phyloP scores from a whole-genome alignment of 2,329 filamentous ascomycete genomes.

The Malbranchea zuffiana region DNA sequence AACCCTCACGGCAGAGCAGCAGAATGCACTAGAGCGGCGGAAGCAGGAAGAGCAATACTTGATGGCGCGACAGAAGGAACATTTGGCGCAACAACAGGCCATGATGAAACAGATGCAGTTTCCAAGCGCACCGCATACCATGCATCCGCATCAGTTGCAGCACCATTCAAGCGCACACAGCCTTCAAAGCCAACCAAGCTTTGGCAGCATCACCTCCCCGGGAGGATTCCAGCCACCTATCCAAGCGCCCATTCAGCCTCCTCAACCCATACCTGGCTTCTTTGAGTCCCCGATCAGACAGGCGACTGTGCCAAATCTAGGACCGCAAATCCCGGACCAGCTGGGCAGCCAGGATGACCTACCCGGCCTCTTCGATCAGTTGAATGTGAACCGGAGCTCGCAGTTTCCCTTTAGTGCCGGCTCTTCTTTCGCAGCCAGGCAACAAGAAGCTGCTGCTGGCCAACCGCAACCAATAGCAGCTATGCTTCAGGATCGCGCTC shows the following conservation, averaged over 20 bases:
- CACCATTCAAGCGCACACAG: slow-evolving; percentile 94
- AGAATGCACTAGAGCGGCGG: slow-evolving; percentile 88
- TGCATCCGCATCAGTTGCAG: slow-evolving; percentile 57
- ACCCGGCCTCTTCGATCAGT: slow-evolving; percentile 51
- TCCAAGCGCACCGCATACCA: slow-evolving; percentile 42
- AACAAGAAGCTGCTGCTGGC: slow-evolving; percentile 29
- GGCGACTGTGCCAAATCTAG: slow-evolving; percentile 30
- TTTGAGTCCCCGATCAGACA: slow-evolving; percentile 50
- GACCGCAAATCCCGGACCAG: slow-evolving; percentile 34
- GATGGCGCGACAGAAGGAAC: slow-evolving; percentile 92
- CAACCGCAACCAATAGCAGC: slow-evolving; percentile 48
- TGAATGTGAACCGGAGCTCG: slow-evolving; percentile 47
- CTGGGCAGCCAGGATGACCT: slow-evolving; percentile 60
- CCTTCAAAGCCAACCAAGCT: slow-evolving; percentile 92
- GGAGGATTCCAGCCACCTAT: slow-evolving; percentile 55
- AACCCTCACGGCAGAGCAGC: slow-evolving; percentile 91
- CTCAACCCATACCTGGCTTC: slow-evolving; percentile 52
- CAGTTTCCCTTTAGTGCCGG: slow-evolving; percentile 38
- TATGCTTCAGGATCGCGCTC: slow-evolving; percentile 51
- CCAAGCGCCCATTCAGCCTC: slow-evolving; percentile 47
- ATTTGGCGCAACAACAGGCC: slow-evolving; percentile 76
- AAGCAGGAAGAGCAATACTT: slow-evolving; percentile 98
- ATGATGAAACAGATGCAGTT: slow-evolving; percentile 62
- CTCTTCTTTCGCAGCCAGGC: slow-evolving; percentile 37
- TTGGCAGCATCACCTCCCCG: slow-evolving; percentile 86